A percentile compares a stretch with the other conserved stretches of the same genome.
Conservation (phyloP, 192 early-diverging fungal species). For the Coemansia sp. region DNA sequence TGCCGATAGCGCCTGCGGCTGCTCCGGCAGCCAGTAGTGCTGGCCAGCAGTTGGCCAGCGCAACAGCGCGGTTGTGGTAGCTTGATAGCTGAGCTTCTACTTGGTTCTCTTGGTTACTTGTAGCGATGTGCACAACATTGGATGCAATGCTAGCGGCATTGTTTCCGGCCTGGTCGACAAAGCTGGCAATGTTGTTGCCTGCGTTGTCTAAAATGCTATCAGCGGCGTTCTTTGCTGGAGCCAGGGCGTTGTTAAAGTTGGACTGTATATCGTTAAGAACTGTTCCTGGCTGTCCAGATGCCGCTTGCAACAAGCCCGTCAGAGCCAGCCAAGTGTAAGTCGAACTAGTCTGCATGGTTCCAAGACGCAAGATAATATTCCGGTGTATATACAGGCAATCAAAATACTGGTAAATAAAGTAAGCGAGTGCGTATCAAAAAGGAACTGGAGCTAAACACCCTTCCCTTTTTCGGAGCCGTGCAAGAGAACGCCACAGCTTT, state of each 20-base stretch:
- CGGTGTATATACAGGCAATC: background rate
- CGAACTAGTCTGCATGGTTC: background rate
- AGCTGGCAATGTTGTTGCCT: slow-evolving; percentile 19
- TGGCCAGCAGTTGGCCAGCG: background rate
- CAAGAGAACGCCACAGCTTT: too few species aligned
- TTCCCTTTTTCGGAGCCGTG: too few species aligned
- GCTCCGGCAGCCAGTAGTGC: background rate
- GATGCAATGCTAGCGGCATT: slow-evolving; percentile 14
- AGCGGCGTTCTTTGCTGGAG: slow-evolving; percentile 10
- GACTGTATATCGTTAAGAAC: background rate
- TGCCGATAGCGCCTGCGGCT: background rate
- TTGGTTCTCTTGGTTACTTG: slow-evolving; percentile 16
- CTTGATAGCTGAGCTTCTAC: slow-evolving; percentile 29
- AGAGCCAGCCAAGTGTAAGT: background rate
- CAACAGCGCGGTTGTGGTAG: slow-evolving; percentile 12
- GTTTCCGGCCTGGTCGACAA: slow-evolving; percentile 23
- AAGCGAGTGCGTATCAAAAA: background rate
- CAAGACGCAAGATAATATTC: background rate
- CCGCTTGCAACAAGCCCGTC: background rate
- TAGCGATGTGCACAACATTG: slow-evolving; percentile 7
- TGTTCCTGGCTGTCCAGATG: background rate
- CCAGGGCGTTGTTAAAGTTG: slow-evolving; percentile 5
- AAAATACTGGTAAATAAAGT: background rate
- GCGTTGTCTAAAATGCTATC: slow-evolving; percentile 3
- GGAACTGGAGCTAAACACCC: too few species aligned